Evolutionary conservation across 176 grass and related monocot species (phyloP).

Genomic region (Tillandsia fasciculata): DNA sequence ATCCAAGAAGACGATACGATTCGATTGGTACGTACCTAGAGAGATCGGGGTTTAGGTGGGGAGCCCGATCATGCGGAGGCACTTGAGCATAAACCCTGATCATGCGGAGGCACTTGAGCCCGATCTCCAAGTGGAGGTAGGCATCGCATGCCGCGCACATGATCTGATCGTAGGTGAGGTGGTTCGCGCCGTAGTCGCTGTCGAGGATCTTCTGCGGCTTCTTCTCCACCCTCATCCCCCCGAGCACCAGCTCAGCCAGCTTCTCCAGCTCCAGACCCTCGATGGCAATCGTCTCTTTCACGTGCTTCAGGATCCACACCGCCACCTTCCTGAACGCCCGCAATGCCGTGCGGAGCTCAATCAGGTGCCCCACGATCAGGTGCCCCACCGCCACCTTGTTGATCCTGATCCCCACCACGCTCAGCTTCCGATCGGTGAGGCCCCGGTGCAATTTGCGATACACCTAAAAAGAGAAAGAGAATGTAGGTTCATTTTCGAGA

Average conservation of each 20-base stretch:
- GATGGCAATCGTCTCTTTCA: conserved; percentile 9
- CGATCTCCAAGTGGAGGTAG: conserved; percentile 34
- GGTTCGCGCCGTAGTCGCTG: not conserved
- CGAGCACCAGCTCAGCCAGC: conserved; percentile 17
- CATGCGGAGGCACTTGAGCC: conserved; percentile 14
- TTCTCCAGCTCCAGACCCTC: conserved; percentile 10
- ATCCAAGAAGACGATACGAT: no score
- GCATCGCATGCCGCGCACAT: conserved; percentile 18
- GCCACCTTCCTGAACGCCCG: conserved; percentile 10
- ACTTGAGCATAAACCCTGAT: not conserved
- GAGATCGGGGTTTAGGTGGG: not conserved
- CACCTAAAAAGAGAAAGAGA: no score
- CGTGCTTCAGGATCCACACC: conserved; percentile 4
- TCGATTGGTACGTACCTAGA: not conserved
- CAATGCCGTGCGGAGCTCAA: conserved; percentile 8
- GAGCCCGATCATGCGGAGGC: conserved; percentile 5
- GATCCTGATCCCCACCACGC: not conserved
- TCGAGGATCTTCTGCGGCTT: conserved; percentile 7
- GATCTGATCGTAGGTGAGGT: not conserved
- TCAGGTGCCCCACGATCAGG: not conserved
- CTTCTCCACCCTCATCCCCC: conserved; percentile 8
- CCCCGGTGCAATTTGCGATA: no score
- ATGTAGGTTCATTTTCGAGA: no score
- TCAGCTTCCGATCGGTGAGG: not conserved
- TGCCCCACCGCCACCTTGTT: not conserved